Evolutionary conservation across 495 filamentous ascomycete genomes (phyloP), one percentile per base, ranked within the genome.

Genomic region (Parathielavia hyrcaniae): DNA sequence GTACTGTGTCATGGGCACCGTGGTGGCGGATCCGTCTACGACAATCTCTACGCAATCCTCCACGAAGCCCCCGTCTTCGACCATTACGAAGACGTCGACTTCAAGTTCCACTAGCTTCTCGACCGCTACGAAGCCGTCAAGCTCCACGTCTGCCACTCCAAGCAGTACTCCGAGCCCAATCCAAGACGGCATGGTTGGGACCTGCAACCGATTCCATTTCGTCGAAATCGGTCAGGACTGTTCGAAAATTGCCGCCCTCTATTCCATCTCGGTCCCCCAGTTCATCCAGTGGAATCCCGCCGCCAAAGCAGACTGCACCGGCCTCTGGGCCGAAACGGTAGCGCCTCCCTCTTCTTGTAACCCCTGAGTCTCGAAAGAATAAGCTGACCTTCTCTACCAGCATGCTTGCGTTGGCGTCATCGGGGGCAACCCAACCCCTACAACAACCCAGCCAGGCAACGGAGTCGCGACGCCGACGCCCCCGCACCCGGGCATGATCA

Each of bases 1-100:
- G 17, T 65, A 69, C 59, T 69, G 63, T 38, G 65, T 66, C 35
- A 45, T 66, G 1, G 65, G 65, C 32, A 58, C 53, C 6, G 61
- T 45, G 30, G 63, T 59, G 6, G 59, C 46, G 13, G 55, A 50
- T 30, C 53, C 52, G 2, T 20, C 57, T 17, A 19, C 48, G n/a
- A 46, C 60, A n/a, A 43, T 34, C n/a, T 38, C 34, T 12, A 14
- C 32, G 0, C 19, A 22, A 9, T 48, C 52, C 48, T 30, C 45
- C 4, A 55, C 49, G 53, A 56, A 13, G 40, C 58, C 53, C 32
- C 52, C 58, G 3, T 55, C 49, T 9, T 36, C 47, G 4, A 55
- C 59, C 13, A 58, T 55, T 19, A 58, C 63, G 46, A 52, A 32
- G 9, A 59, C 63, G 22, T 61, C 67, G 20, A 62, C 64, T 13